phyloP scores from a whole-genome alignment of 192 early-diverging fungal species.

The Linnemannia elongata region DNA sequence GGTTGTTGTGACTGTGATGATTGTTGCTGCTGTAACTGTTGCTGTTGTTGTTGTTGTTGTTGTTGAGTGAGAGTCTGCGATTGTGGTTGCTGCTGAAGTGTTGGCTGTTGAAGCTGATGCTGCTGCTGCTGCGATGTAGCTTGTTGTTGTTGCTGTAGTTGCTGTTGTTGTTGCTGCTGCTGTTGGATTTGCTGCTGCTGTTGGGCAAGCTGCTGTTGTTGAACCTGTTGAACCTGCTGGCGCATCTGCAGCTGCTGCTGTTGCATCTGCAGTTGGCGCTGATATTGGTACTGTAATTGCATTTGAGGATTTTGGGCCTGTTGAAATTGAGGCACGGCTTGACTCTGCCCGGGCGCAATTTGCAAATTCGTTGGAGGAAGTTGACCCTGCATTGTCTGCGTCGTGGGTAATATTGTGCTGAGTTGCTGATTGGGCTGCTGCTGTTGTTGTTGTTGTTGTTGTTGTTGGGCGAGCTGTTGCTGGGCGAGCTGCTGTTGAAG shows the following conservation, averaged over 20 bases:
- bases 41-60: neutral
- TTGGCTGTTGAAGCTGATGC: conserved; percentile 1
- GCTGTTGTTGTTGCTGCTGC: conserved; percentile 13
- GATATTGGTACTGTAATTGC: conserved; percentile 10
- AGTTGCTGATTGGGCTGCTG: conserved; percentile 3
- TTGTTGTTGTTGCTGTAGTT: conserved; percentile 9
- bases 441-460: conserved; percentile 9
- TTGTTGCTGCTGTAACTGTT: neutral
- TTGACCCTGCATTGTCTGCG: neutral
- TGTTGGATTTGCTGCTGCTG: conserved; percentile 17
- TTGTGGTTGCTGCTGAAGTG: conserved; percentile 13
- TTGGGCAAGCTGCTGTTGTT: conserved; percentile 5
- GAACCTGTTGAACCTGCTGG: conserved; percentile 19
- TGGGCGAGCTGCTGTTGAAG: conserved; percentile 19
- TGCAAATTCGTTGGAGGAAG: neutral
- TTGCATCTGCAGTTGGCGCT: neutral
- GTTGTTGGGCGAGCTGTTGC: conserved; percentile 3
- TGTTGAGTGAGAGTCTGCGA: neutral
- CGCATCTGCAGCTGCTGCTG: conserved; percentile 11
- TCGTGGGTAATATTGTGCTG: neutral
- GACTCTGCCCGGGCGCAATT: neutral
- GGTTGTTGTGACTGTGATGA: neutral
- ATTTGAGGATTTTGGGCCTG: neutral
- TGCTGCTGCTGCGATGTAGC: conserved; percentile 3
- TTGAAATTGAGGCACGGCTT: neutral